Percentiles rank a stretch among this genome's conserved stretches.
Conservation (phyloP, 768 basidiomycete genomes). For the Rhodotorula kratochvilovae region DNA sequence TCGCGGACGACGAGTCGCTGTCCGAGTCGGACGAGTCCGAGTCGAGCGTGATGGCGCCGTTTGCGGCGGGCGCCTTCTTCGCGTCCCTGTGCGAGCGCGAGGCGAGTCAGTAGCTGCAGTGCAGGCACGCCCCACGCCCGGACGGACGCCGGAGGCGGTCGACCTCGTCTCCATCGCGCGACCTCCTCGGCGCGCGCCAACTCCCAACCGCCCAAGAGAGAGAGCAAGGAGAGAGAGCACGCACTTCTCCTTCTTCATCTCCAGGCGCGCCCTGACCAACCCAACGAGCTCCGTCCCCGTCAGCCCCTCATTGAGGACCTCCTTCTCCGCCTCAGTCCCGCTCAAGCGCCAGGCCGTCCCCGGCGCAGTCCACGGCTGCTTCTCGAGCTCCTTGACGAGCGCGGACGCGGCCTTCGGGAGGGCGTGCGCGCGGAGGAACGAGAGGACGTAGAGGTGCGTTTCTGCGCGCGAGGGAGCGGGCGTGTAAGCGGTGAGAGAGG, state of each 20-base stretch:
- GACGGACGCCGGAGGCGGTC: too few species aligned
- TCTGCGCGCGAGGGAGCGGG: conserved; percentile 1
- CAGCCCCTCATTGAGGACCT: neutral
- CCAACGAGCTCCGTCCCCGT: conserved; percentile 18
- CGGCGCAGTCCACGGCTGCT: conserved; percentile 18
- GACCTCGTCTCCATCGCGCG: too few species aligned
- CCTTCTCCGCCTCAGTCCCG: conserved; percentile 13
- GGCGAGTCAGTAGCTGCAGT: neutral
- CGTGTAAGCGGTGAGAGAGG: neutral
- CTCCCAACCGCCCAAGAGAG: neutral
- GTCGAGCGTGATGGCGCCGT: neutral
- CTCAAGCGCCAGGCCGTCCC: neutral
- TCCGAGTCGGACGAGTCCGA: conserved; percentile 1
- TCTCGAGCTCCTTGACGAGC: conserved; percentile 36
- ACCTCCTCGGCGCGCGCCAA: too few species aligned
- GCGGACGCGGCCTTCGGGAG: conserved; percentile 39
- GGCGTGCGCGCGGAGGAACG: conserved; percentile 39
- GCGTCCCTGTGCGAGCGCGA: neutral
- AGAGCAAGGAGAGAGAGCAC: neutral
- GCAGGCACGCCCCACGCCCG: too few species aligned
- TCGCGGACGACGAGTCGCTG: conserved; percentile 1
- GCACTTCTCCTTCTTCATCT: conserved; percentile 15
- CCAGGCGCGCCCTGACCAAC: conserved; percentile 28
- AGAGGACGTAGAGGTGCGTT: conserved; percentile 36
- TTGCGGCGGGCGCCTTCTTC: neutral